Evolutionary conservation across 1,139 yeast species (phyloP), one percentile per base, ranked within the genome.

Genomic region (Suhomyces kunorum): DNA sequence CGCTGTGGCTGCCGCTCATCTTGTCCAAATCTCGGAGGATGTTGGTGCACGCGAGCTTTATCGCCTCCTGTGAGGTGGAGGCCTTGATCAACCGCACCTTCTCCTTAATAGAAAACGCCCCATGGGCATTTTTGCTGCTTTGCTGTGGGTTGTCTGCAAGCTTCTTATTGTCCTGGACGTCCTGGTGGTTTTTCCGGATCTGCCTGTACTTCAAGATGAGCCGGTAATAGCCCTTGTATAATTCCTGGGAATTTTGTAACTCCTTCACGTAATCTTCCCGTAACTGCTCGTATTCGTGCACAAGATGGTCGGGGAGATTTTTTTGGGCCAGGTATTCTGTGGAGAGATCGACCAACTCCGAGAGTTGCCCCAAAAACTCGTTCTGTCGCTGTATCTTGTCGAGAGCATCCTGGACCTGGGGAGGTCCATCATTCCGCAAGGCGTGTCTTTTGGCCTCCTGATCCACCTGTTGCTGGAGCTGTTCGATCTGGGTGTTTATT

Each of bases 171-270:
- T 14, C 8, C 23, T 22, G 5, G 17, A 20, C 6, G 8, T 22
- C 17, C 27, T 39, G 22, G 12, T 20, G 15, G n/a, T 53, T 48
- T 32, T 47, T 46, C 42, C 69, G 71, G 43, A 74, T 52, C 12
- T 59, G 60, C 29, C 67, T 61, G 50, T 76, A 75, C 49, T 71
- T 73, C 34, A 63, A 51, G 23, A 69, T 66, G 22, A 76, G 59
- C 39, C 61, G 58, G 46, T 70, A 65, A 49, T 72, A 76, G 12
- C 66, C 65, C 35, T 63, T 53, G 46, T 66, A 66, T 34, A 69
- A 58, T 11, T 44, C 47, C 45, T 61, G 64, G 13, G 64, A 60
- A 32, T 54, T 59, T 17, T 54, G 50, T 22, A 68, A 48, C 42
- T 69, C 74, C 7, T 50, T 51, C 8, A 67, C 44, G 43, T 64